A percentile compares a stretch with the other conserved stretches of the same genome.
Conservation (phyloP, 805 yeast genomes). For the Nakazawaea wickerhamii region DNA sequence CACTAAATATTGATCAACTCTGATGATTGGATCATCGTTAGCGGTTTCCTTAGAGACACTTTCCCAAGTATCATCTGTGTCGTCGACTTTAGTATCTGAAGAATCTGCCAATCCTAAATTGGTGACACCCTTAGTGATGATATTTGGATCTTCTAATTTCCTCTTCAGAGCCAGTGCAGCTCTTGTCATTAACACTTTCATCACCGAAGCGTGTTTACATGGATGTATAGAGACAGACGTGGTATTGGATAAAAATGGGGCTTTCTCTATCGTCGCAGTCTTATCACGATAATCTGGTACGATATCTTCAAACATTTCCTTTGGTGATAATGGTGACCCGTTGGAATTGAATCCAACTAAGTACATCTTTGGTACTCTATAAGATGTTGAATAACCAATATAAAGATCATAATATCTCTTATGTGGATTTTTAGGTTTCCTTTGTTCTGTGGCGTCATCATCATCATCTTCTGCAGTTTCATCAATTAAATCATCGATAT, state of each 20-base stretch:
- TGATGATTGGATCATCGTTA: slow-evolving; percentile 42
- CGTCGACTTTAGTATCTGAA: slow-evolving; percentile 18
- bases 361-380: slow-evolving; percentile 93
- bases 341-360: slow-evolving; percentile 78
- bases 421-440: slow-evolving; percentile 27
- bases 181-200: slow-evolving; percentile 78
- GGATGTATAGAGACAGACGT: slow-evolving; percentile 92
- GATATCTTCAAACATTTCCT: slow-evolving; percentile 92
- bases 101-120: slow-evolving; percentile 41
- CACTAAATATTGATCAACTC: slow-evolving; percentile 88
- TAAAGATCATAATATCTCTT: slow-evolving; percentile 80
- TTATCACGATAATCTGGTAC: slow-evolving; percentile 88
- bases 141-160: slow-evolving; percentile 24
- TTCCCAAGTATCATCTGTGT: slow-evolving; percentile 52
- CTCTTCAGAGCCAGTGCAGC: slow-evolving; percentile 47
- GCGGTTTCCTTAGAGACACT: slow-evolving; percentile 34
- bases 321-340: slow-evolving; percentile 83
- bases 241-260: slow-evolving; percentile 75
- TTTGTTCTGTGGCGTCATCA: slow-evolving; percentile 33
- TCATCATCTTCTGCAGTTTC: slow-evolving; percentile 34
- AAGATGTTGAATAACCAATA: slow-evolving; percentile 90
- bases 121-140: slow-evolving; percentile 37
- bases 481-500: slow-evolving; percentile 33
- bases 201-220: slow-evolving; percentile 90
- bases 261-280: slow-evolving; percentile 91